Evolutionary conservation across 805 yeast species (phyloP), one percentile per base, ranked within the genome.

Genomic region (Barnettozyma populi): DNA sequence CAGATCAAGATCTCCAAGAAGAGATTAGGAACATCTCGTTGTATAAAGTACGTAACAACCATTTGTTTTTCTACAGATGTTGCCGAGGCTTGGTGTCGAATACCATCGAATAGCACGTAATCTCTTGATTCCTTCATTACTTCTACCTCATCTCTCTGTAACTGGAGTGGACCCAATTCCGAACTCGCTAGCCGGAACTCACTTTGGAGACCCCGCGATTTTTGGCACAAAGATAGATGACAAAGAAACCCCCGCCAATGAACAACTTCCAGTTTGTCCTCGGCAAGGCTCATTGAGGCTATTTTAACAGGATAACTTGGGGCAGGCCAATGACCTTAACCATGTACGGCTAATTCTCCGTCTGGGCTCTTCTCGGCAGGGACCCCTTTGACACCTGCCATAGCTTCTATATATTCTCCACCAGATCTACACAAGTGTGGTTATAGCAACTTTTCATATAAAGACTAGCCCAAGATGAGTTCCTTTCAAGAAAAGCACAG

Each of bases 1-100:
- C 14, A 59, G 63, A 59, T 60, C 65, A 14, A 61, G 65, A 60
- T 58, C 63, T 19, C 66, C 66, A 52, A 52, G 52, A 47, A 58
- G 63, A 50, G 60, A 59, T 41, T 52, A 46, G 40, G 18, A 5
- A 9, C 32, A 29, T 29, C 32, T 29, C 32, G 7, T 29, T 29
- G 16, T 29, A 25, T 25, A 25, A 23, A 29, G 13, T 29, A 29
- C 32, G 32, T 11, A 29, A 29, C 32, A 29, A 29, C n/a, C 16
- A 9, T 13, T 29, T 16, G 11, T 3, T 14, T 8, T 14, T 11
- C 13, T 16, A 5, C 8, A 23, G 25, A 23, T 8, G n/a, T n/a
- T n/a, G n/a, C n/a, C n/a, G n/a, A n/a, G n/a, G 29, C 13, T 24
- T 24, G 27, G 9, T 7, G 6, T 24, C 9, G 27, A 25, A 25